Percentiles rank a stretch among this genome's conserved stretches.
Evolutionary conservation across 1,139 yeast species (phyloP).

Genomic region (Yamadazyma dendronema): DNA sequence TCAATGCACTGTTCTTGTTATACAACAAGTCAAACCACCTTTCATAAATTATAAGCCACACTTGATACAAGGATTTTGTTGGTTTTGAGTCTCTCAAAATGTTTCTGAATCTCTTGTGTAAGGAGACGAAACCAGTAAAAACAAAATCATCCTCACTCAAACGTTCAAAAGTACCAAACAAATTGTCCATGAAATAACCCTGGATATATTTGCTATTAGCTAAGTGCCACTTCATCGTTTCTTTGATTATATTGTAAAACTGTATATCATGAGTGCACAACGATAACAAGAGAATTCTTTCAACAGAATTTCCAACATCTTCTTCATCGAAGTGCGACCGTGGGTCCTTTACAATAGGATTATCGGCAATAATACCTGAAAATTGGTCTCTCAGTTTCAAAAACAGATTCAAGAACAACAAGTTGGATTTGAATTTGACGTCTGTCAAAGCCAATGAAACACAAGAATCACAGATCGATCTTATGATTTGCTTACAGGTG

Average conservation of each 20-base stretch:
- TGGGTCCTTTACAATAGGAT: conserved; percentile 20
- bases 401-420: conserved; percentile 34
- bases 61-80: conserved; percentile 56
- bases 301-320: conserved; percentile 21
- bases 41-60: conserved; percentile 60
- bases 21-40: conserved; percentile 47
- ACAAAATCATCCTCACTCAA: conserved; percentile 58
- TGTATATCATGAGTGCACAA: conserved; percentile 60
- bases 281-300: conserved; percentile 48
- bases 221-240: conserved; percentile 46
- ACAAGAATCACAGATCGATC: conserved; percentile 38
- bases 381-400: conserved; percentile 22
- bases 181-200: conserved; percentile 18
- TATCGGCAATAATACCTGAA: conserved; percentile 20
- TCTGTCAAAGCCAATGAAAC: conserved; percentile 34
- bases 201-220: conserved; percentile 27
- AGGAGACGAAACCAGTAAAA: conserved; percentile 73
- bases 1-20: conserved; percentile 16
- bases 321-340: conserved; percentile 15
- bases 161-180: conserved; percentile 44
- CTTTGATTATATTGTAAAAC: conserved; percentile 51
- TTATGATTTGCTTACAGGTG: conserved; percentile 34
- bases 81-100: conserved; percentile 59
- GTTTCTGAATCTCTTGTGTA: conserved; percentile 64
- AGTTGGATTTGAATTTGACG: conserved; percentile 37